Conservation (phyloP, 140 eudicot genomes). For the Anethum foeniculum region DNA sequence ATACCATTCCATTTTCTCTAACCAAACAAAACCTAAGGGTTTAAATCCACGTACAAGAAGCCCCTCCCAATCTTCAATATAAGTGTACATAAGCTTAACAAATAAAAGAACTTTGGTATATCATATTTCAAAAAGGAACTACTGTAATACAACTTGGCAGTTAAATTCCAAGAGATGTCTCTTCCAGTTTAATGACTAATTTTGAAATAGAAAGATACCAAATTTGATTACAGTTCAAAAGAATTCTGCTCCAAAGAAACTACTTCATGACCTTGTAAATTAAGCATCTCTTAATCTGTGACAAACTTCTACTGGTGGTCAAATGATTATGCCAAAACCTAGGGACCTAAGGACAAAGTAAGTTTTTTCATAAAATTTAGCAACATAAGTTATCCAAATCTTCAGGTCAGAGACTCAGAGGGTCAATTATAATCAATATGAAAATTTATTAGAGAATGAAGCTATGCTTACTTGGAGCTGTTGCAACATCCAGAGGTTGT, state of each 20-base stretch:
- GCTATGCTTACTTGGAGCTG: constrained; percentile 45
- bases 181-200: not conserved
- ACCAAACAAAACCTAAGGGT: not conserved
- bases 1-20: too few species aligned
- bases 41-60: not conserved
- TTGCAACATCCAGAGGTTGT: constrained; percentile 33
- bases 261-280: not conserved
- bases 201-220: not conserved
- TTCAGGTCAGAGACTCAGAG: not conserved
- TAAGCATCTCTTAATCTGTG: not conserved
- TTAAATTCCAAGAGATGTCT: not conserved
- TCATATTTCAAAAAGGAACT: not conserved
- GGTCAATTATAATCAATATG: not conserved
- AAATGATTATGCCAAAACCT: not conserved
- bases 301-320: not conserved
- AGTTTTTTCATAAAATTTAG: not conserved
- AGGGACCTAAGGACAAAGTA: not conserved
- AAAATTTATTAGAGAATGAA: not conserved
- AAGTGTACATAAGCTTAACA: not conserved
- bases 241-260: not conserved
- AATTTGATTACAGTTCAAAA: not conserved
- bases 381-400: not conserved
- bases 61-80: not conserved
- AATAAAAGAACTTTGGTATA: not conserved
- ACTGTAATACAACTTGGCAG: not conserved